Evolutionary conservation across 345 rosid genomes (phyloP), one percentile per base, ranked within the genome.

Genomic region (Pseudoturritis turrita): DNA sequence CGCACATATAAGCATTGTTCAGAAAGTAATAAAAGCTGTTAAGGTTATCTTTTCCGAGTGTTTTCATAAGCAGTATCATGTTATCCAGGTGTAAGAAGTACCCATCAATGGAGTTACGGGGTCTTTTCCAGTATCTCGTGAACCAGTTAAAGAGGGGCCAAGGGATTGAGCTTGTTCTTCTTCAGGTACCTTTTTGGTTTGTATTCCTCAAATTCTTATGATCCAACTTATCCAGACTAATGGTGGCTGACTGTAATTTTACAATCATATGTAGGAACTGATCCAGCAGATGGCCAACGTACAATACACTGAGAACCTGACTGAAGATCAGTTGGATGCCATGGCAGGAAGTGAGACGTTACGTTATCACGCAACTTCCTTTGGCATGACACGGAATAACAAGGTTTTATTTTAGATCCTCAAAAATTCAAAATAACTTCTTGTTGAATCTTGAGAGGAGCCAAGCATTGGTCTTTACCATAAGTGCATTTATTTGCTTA

Each of bases 331-430:
- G 81, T 83, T 96, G 84, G 98, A 92, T 83, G 89, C 99, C 68
- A 96, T 92, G 99, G 99, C 99, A 18, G 99, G 99, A 58, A 86
- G 99, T 81, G 99, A 96, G 77, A 92, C 97, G 36, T 93, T 96
- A 41, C 94, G 98, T 19, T 90, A 85, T 77, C 98, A 89, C 74
- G 98, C 95, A 66, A 92, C 99, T 65, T 92, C 98, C 5, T 90
- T 88, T 83, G 97, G 97, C 65, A 80, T 85, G 74, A 79, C 98
- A 60, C 84, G 96, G 62, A 96, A 90, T 77, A 96, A 96, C 80
- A 96, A 92, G 99, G 99, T 92, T 89, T 45, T 19, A 45, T 47
- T 21, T 45, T 23, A 23, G 47, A 37, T 58, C 62, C 54, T 62
- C 51, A 69, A 23, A 31, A 40, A 17, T 46, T 73, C 64, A 65